Base-by-base conservation (phyloP, 1,284 basidiomycete species). In the Ustilago crameri region DNA sequence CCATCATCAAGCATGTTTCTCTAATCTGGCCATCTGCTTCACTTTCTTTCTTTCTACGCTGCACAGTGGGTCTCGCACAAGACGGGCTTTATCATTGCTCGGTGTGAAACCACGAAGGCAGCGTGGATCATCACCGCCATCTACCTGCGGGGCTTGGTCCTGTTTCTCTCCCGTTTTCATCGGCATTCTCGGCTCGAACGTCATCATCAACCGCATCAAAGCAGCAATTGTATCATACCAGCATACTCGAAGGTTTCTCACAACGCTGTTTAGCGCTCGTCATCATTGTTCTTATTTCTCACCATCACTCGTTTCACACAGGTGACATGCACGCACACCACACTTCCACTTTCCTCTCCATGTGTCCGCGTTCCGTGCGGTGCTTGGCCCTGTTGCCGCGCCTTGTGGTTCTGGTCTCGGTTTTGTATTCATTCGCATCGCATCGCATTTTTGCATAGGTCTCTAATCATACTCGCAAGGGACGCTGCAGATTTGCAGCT, bases 401-500 rank as follows among this genome's bases (percentile, higher is more conserved):
- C 24, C 26, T 24, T 4, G 15, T 26, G 23, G 12, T 35, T 23
- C 9, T 40, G 32, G 18, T 32, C 38, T 37, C 35, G 20, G n/a
- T 55, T 46, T 17, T 51, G 38, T 47, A 43, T 49, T 30, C 47
- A 51, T 48, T 63, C 54, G 60, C 54, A 63, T 56, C 60, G 43
- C 59, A 51, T 54, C 44, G 32, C 22, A 38, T 51, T 27, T 57
- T 50, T 64, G 61, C 61, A 64, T 54, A 27, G 53, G 61, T 64
- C 61, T 54, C 44, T 59, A 61, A 60, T 61, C 44, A 67, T 67
- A 67, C 64, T 67, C 64, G 57, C 45, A 27, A 52, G 64, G 57
- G 49, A 46, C 57, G 64, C 57, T 61, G 64, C 57, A 51, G 43
- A n/a, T 23, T 23, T 67, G 57, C 64, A 67, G 60, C 54, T 44